Evolutionary conservation across 2,329 filamentous ascomycete species (phyloP).

Genomic region (Penicillium sp.): DNA sequence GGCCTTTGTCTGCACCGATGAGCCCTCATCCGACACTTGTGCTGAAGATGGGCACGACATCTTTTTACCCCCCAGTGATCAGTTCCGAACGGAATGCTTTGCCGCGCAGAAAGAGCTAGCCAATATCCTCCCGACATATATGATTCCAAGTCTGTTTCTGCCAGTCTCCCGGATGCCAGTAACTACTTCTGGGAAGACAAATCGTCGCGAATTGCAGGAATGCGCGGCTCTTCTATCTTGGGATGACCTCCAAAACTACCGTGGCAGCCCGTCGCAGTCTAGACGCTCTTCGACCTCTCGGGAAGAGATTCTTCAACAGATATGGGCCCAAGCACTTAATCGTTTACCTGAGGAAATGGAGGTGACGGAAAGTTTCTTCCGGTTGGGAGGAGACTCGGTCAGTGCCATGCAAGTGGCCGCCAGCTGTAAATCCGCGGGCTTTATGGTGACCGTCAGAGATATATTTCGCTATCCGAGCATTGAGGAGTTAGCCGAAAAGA

Average conservation of each 20-base stretch:
- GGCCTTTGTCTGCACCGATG: neutral
- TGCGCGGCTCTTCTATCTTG: neutral
- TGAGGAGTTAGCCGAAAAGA: neutral
- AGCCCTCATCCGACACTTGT: neutral
- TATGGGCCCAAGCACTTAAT: neutral
- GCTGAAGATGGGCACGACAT: neutral
- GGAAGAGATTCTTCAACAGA: neutral
- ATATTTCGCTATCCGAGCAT: neutral
- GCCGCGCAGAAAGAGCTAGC: neutral
- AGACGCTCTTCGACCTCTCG: neutral
- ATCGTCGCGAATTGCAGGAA: neutral
- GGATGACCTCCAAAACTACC: neutral
- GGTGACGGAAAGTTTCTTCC: neutral
- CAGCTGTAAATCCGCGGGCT: neutral
- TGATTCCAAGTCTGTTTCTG: neutral
- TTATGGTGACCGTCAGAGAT: neutral
- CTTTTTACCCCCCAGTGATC: neutral
- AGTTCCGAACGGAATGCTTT: neutral
- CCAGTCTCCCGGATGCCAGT: neutral
- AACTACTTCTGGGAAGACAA: neutral
- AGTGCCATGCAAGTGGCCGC: neutral
- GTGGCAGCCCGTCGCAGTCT: neutral
- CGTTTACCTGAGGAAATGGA: neutral
- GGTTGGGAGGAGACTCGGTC: constrained; percentile 3
- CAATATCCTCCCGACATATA: neutral